Evolutionary conservation across 805 yeast genomes (phyloP).

Genomic region (Geotrichum ghanense): DNA sequence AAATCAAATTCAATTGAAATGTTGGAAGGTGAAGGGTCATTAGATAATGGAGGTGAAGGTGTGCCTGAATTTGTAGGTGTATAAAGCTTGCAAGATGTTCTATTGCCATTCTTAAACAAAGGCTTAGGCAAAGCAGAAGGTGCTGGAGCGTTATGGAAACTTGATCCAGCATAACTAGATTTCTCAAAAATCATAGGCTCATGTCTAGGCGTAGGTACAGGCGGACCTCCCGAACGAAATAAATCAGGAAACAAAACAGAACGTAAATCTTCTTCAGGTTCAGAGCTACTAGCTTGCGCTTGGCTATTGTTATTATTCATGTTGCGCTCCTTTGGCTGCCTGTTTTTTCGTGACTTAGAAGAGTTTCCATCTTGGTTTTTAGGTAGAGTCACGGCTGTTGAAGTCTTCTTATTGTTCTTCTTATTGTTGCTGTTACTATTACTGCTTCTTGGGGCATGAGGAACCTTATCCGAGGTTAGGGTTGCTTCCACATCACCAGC

Average conservation of each 20-base stretch:
- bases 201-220: neutral
- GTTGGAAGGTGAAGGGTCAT: neutral
- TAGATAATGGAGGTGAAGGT: neutral
- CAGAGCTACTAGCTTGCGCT: slow-evolving; percentile 1
- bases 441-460: too few species aligned
- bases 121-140: slow-evolving; percentile 20
- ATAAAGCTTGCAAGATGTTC: neutral
- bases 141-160: slow-evolving; percentile 20
- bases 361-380: neutral
- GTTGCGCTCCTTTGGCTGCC: neutral
- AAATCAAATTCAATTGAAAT: neutral
- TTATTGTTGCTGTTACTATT: neutral
- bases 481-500: neutral
- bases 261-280: slow-evolving; percentile 14
- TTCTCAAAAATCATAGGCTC: too few species aligned
- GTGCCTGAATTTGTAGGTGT: neutral
- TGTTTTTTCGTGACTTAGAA: neutral
- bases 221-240: slow-evolving; percentile 8
- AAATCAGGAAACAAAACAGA: slow-evolving; percentile 17
- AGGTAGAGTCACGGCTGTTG: neutral
- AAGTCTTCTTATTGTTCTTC: neutral
- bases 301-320: neutral
- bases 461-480: neutral
- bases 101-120: neutral
- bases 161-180: slow-evolving; percentile 18